Percentiles rank a stretch among this genome's conserved stretches.
These are phyloP conservation scores for Geotrichum australiense DNA, from an alignment of 1,139 yeast genomes.

Conservation along the genomic window DNA sequence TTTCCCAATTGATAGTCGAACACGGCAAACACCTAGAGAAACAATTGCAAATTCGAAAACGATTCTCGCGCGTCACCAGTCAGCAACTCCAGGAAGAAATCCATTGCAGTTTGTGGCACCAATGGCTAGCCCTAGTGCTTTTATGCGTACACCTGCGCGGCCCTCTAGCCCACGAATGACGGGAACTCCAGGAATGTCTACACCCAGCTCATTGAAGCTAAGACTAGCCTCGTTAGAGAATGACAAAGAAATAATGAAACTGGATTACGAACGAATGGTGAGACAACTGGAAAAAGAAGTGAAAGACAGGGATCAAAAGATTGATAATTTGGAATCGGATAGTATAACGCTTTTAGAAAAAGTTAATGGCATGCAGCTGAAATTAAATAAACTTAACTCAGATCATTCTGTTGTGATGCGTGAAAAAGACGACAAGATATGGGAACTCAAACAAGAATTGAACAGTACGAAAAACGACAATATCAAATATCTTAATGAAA, in stretches of 20 bases:
- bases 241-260: conserved; percentile 31
- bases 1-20: too few relatives aligned
- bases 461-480: conserved; percentile 3
- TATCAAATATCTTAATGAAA: not conserved
- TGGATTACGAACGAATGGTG: conserved; percentile 32
- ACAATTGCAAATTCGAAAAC: too few relatives aligned
- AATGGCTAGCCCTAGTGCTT: too few relatives aligned
- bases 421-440: not conserved
- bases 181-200: too few relatives aligned
- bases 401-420: conserved; percentile 3
- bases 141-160: too few relatives aligned
- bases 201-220: conserved; percentile 34
- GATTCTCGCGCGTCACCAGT: too few relatives aligned
- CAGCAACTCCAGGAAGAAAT: too few relatives aligned
- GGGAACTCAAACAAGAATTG: not conserved
- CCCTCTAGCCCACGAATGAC: too few relatives aligned
- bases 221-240: conserved; percentile 31
- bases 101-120: too few relatives aligned
- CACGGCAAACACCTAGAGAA: too few relatives aligned
- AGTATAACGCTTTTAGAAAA: conserved; percentile 35
- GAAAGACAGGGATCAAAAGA: conserved; percentile 31
- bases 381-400: conserved; percentile 3
- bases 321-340: conserved; percentile 36
- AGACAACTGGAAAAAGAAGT: conserved; percentile 31
- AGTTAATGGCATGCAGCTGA: conserved; percentile 6